These are phyloP conservation scores for Hortiboletus campestris DNA, from an alignment of 768 basidiomycete genomes.

Conservation along the genomic window DNA sequence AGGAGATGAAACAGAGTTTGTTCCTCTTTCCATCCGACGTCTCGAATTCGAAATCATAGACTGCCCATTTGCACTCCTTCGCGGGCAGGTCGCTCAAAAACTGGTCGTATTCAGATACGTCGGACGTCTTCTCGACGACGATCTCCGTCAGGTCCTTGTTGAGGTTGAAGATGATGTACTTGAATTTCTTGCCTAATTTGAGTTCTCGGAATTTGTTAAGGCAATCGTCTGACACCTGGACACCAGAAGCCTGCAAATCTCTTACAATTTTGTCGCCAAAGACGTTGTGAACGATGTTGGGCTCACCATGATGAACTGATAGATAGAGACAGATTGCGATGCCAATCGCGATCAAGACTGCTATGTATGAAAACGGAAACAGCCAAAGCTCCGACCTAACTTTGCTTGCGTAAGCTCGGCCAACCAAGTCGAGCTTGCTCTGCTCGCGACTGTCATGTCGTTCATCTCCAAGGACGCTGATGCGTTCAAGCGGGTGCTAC, in stretches of 20 bases:
- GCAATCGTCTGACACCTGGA: constrained; percentile 57
- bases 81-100: constrained; percentile 76
- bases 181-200: constrained; percentile 51
- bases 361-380: constrained; percentile 5
- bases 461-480: constrained; percentile 68
- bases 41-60: constrained; percentile 89
- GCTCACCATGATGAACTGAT: constrained; percentile 33
- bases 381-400: constrained; percentile 26
- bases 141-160: constrained; percentile 63
- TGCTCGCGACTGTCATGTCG: constrained; percentile 47
- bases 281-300: not conserved
- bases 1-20: constrained; percentile 84
- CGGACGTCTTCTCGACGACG: constrained; percentile 65
- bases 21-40: constrained; percentile 69
- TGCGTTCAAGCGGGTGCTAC: constrained; percentile 62
- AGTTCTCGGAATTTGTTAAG: constrained; percentile 6
- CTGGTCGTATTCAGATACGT: constrained; percentile 54
- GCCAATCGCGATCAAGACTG: constrained; percentile 23
- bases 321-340: constrained; percentile 23
- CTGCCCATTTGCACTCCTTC: constrained; percentile 75
- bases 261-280: not conserved
- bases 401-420: constrained; percentile 23
- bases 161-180: constrained; percentile 84
- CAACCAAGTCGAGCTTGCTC: not conserved
- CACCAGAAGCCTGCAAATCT: constrained; percentile 28